These are phyloP conservation scores for Penicillium sp. DNA, from an alignment of 2,329 filamentous ascomycete genomes.

Conservation along the genomic window DNA sequence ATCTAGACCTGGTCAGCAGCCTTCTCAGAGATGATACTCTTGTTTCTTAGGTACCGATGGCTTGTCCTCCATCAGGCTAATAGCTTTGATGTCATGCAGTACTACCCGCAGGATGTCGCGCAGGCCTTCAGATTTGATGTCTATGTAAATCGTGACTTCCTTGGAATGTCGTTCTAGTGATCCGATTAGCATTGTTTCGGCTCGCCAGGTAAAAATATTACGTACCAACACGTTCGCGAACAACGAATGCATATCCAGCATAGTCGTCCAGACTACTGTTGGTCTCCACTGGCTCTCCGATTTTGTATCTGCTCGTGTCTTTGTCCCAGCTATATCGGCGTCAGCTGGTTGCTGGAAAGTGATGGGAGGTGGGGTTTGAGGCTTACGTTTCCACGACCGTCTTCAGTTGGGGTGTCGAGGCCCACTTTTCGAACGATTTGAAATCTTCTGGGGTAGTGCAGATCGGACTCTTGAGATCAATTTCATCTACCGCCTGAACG, in stretches of 20 bases:
- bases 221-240: constrained; percentile 2
- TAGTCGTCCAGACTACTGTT: background rate
- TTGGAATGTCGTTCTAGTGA: background rate
- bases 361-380: background rate
- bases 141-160: background rate
- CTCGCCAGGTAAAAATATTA: background rate
- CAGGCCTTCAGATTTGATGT: constrained; percentile 5
- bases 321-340: constrained; percentile 5
- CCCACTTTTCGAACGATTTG: background rate
- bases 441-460: background rate
- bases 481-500: constrained; percentile 1
- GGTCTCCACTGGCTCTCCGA: background rate
- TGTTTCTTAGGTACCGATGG: constrained; percentile 1
- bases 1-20: background rate
- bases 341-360: background rate
- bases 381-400: background rate
- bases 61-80: constrained; percentile 2
- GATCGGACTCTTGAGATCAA: background rate
- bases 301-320: background rate
- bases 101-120: constrained; percentile 1
- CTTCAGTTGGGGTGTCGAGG: background rate
- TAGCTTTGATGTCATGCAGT: background rate
- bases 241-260: constrained; percentile 8
- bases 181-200: background rate
- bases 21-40: background rate